Conservation (phyloP, 345 rosid species). For the Limnanthes douglasii region DNA sequence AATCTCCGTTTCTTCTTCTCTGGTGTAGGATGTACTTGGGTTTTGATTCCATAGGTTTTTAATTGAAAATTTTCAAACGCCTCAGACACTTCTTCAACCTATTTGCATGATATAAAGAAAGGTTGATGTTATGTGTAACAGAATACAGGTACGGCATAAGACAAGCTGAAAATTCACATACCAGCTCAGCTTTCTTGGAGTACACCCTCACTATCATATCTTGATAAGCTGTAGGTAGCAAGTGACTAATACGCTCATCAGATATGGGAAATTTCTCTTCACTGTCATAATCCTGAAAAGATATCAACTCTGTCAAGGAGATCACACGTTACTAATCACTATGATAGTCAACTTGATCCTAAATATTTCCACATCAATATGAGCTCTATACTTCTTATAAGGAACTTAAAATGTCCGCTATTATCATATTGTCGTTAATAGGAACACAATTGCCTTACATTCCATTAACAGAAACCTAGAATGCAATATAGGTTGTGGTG, state of each 20-base stretch:
- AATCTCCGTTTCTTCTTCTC: constrained; percentile 70
- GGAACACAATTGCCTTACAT: too few relatives aligned
- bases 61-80: constrained; percentile 94
- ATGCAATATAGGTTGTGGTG: too few relatives aligned
- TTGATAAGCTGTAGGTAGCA: constrained; percentile 71
- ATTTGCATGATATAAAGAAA: constrained; percentile 11
- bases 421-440: too few relatives aligned
- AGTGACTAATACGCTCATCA: constrained; percentile 64
- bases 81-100: constrained; percentile 70
- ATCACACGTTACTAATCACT: too few relatives aligned
- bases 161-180: constrained; percentile 10
- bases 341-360: too few relatives aligned
- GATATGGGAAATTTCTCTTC: constrained; percentile 60
- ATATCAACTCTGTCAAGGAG: constrained; percentile 2
- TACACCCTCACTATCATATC: constrained; percentile 94
- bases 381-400: too few relatives aligned
- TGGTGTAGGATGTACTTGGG: constrained; percentile 87
- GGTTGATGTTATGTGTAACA: not conserved
- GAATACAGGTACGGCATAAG: not conserved
- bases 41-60: constrained; percentile 65
- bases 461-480: too few relatives aligned
- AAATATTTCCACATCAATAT: too few relatives aligned
- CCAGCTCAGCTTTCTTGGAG: constrained; percentile 80
- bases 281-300: constrained; percentile 68
- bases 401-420: too few relatives aligned